Conservation (phyloP, 768 basidiomycete species). For the Ramaria sp. region DNA sequence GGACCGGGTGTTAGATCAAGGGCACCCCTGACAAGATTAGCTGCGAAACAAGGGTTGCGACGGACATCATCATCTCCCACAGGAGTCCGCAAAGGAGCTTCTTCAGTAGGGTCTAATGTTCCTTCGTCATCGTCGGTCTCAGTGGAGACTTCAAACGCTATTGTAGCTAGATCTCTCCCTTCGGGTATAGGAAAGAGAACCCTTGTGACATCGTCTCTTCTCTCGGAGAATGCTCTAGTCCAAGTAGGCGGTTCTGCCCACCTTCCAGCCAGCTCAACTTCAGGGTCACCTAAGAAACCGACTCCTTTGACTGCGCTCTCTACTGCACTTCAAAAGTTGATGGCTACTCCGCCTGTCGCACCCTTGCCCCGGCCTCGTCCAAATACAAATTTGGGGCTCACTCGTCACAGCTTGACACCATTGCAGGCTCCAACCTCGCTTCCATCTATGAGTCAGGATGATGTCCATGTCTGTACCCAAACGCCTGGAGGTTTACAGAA, state of each 20-base stretch:
- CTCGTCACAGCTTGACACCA: background rate
- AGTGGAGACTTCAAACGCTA: background rate
- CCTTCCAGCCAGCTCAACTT: background rate
- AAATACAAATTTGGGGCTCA: background rate
- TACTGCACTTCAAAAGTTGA: conserved; percentile 4
- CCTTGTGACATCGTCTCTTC: background rate
- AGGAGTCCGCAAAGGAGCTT: background rate
- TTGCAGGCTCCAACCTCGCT: background rate
- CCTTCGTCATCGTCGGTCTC: background rate
- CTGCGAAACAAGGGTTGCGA: background rate
- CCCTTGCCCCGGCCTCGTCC: background rate
- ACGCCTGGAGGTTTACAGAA: background rate
- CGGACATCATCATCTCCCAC: background rate
- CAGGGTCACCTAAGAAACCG: background rate
- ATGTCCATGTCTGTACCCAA: background rate
- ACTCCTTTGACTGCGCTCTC: conserved; percentile 7
- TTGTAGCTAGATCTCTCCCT: background rate
- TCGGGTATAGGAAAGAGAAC: background rate
- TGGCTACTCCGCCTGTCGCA: background rate
- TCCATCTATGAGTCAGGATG: background rate
- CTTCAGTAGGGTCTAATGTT: background rate
- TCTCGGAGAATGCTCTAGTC: background rate
- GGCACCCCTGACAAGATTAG: conserved; percentile 4
- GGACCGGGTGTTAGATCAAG: background rate
- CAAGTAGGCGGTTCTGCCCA: background rate